These are phyloP conservation scores for Trichophyton mentagrophytes DNA, from an alignment of 2,329 filamentous ascomycete species.

Conservation along the genomic window DNA sequence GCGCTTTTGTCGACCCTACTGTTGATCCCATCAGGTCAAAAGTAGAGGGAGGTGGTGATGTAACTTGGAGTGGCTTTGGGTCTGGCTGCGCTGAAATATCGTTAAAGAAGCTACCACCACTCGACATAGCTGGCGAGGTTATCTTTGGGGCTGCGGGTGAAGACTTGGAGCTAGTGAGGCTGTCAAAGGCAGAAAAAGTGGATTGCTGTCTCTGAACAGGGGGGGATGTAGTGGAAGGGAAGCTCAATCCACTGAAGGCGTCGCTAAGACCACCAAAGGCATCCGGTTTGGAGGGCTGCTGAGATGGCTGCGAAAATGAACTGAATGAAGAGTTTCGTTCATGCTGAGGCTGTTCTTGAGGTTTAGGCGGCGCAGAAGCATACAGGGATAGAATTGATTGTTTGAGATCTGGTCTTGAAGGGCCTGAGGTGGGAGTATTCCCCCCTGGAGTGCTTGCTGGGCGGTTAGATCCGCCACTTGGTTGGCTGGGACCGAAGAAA, in stretches of 20 bases:
- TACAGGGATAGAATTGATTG: slow-evolving; percentile 96
- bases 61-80: slow-evolving; percentile 27
- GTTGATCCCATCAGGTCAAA: slow-evolving; percentile 13
- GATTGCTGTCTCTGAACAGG: slow-evolving; percentile 18
- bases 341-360: slow-evolving; percentile 47
- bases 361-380: slow-evolving; percentile 66
- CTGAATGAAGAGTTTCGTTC: slow-evolving; percentile 53
- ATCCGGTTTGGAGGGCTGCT: slow-evolving; percentile 30
- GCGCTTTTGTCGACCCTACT: slow-evolving; percentile 27
- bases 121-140: slow-evolving; percentile 38
- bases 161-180: slow-evolving; percentile 29
- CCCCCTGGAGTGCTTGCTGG: slow-evolving; percentile 69
- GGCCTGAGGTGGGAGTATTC: slow-evolving; percentile 42
- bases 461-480: slow-evolving; percentile 35
- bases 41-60: background rate
- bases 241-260: slow-evolving; percentile 62
- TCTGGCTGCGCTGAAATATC: slow-evolving; percentile 48
- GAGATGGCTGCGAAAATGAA: slow-evolving; percentile 47
- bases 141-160: slow-evolving; percentile 35
- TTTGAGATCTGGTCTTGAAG: slow-evolving; percentile 79
- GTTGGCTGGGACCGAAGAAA: slow-evolving; percentile 64
- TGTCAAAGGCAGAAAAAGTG: slow-evolving; percentile 13
- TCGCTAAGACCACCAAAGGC: slow-evolving; percentile 59
- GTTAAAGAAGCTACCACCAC: slow-evolving; percentile 71
- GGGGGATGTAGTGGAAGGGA: slow-evolving; percentile 37